Evolutionary conservation across 2,329 filamentous ascomycete genomes (phyloP).

Genomic region (Trichoderma guizhouense): DNA sequence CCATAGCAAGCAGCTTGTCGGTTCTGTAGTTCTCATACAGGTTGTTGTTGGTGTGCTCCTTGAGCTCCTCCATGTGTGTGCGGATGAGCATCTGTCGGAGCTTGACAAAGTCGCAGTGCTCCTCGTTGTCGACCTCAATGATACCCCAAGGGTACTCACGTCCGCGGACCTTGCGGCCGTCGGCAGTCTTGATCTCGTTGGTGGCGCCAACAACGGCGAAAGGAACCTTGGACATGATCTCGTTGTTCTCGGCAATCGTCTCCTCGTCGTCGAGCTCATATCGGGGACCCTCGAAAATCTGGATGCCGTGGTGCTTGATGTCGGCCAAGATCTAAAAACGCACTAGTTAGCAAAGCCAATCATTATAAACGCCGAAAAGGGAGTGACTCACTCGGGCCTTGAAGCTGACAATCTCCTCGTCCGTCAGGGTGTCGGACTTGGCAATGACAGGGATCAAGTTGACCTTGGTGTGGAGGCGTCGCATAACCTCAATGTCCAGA

Average conservation of each 20-base stretch:
- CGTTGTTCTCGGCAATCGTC: constrained; percentile 99
- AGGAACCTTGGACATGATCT: constrained; percentile 99
- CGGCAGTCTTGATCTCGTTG: constrained; percentile 83
- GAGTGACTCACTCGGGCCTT: constrained; percentile 82
- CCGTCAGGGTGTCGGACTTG: constrained; percentile 96
- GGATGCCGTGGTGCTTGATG: constrained; percentile 94
- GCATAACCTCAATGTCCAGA: constrained; percentile 98
- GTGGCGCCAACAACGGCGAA: constrained; percentile 98
- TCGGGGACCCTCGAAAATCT: constrained; percentile 97
- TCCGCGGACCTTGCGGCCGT: constrained; percentile 93
- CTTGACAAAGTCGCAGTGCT: constrained; percentile 99
- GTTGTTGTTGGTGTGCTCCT: constrained; percentile 99
- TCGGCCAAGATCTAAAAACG: constrained; percentile 82
- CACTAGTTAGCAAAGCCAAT: not conserved
- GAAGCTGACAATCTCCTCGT: constrained; percentile 91
- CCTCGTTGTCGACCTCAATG: constrained; percentile 99
- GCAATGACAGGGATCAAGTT: constrained; percentile 99
- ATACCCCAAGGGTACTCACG: constrained; percentile 97
- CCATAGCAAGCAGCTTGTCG: constrained; percentile 98
- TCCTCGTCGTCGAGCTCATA: constrained; percentile 99
- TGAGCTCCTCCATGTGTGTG: constrained; percentile 99
- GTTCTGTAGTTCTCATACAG: constrained; percentile 99
- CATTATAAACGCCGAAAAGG: not conserved
- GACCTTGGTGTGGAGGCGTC: constrained; percentile 98
- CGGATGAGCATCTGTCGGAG: constrained; percentile 99